A percentile compares a stretch with the other conserved stretches of the same genome.
phyloP scores from a whole-genome alignment of 345 rosid genomes.

The Ceriops zippeliana region DNA sequence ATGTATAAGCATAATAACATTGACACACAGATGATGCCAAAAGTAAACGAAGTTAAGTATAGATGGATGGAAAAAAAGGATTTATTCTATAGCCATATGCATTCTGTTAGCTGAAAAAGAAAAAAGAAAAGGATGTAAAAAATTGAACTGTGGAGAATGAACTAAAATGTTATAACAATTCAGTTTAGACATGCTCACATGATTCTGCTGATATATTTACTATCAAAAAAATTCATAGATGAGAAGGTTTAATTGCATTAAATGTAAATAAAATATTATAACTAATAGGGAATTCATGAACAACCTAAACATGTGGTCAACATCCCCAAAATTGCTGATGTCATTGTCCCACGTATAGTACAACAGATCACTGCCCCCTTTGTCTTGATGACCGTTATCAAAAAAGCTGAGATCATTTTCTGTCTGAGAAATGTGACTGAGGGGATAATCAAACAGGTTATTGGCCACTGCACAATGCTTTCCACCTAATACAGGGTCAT shows the following conservation, averaged over 20 bases:
- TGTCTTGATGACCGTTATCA: conserved; percentile 47
- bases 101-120: too few species aligned
- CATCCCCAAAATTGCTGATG: conserved; percentile 85
- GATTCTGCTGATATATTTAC: not conserved
- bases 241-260: not conserved
- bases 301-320: conserved; percentile 88
- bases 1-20: not conserved
- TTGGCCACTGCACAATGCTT: conserved; percentile 33
- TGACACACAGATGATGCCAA: too few species aligned
- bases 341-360: conserved; percentile 74
- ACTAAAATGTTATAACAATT: too few species aligned
- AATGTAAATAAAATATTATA: not conserved
- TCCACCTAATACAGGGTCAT: conserved; percentile 42
- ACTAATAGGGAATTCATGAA: not conserved
- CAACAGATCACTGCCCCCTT: conserved; percentile 56
- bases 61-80: too few species aligned
- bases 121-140: too few species aligned
- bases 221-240: not conserved
- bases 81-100: too few species aligned
- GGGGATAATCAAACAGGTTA: conserved; percentile 43
- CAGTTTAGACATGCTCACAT: not conserved
- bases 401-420: conserved; percentile 58
- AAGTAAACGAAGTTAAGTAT: not conserved
- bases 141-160: too few species aligned
- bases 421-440: conserved; percentile 44